Percentiles rank a stretch among this genome's conserved stretches.
These are phyloP conservation scores for Paracamarosporium sp. DNA, from an alignment of 2,329 filamentous ascomycete species.

Conservation along the genomic window DNA sequence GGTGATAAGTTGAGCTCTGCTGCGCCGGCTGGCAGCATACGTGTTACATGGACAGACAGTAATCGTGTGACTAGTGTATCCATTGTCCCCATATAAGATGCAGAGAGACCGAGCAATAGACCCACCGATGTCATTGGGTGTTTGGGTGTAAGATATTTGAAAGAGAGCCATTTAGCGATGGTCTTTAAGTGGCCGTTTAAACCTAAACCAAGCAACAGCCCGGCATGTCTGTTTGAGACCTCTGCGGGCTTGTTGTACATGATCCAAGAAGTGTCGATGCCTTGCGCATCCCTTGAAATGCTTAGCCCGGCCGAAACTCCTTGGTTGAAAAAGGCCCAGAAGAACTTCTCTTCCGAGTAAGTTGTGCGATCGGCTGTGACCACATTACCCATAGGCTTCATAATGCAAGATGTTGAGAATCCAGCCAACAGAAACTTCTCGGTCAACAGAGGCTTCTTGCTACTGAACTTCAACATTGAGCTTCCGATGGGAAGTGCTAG, in stretches of 20 bases:
- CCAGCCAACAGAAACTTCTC: constrained; percentile 90
- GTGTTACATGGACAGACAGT: constrained; percentile 92
- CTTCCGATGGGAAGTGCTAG: constrained; percentile 87
- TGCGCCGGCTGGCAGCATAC: constrained; percentile 89
- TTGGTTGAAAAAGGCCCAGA: constrained; percentile 98
- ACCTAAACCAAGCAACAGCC: constrained; percentile 87
- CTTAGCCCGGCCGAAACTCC: constrained; percentile 91
- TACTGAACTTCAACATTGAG: constrained; percentile 85
- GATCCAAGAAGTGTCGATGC: constrained; percentile 98
- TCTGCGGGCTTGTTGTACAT: constrained; percentile 96
- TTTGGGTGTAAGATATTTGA: constrained; percentile 98
- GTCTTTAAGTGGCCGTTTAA: constrained; percentile 94
- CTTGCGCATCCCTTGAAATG: constrained; percentile 86
- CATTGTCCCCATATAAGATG: constrained; percentile 96
- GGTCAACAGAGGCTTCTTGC: constrained; percentile 85
- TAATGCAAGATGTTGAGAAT: constrained; percentile 89
- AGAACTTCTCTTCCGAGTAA: constrained; percentile 95
- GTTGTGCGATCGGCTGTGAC: constrained; percentile 88
- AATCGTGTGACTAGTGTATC: constrained; percentile 92
- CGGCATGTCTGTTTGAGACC: constrained; percentile 93
- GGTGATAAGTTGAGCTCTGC: constrained; percentile 94
- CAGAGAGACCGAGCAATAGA: constrained; percentile 87
- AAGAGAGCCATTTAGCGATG: constrained; percentile 96
- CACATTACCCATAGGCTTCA: constrained; percentile 90
- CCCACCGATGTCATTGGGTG: constrained; percentile 99